Conservation (phyloP, 2,329 filamentous ascomycete species). For the Ceratocystis albifundus region DNA sequence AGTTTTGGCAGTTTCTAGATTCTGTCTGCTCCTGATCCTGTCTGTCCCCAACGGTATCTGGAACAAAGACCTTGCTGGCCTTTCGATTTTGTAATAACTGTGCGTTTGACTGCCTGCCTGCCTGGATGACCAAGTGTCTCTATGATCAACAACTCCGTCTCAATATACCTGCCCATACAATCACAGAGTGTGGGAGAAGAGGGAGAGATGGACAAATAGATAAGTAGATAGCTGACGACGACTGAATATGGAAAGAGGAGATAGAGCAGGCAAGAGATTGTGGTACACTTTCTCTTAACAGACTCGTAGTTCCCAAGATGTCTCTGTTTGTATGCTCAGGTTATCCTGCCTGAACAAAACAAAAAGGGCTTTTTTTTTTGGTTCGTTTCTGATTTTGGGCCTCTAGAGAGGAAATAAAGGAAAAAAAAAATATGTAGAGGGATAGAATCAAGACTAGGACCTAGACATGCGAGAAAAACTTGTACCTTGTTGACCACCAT, state of each 20-base stretch:
- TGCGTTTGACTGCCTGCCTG: not conserved
- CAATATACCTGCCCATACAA: slow-evolving; percentile 7
- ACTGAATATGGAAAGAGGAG: not conserved
- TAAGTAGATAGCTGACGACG: not conserved
- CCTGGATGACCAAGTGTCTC: not conserved
- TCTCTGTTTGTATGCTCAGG: not conserved
- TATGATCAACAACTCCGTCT: not conserved
- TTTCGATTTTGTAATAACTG: not conserved
- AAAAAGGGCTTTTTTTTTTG: not conserved
- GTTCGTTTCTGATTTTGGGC: not conserved
- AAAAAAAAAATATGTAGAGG: slow-evolving; percentile 8
- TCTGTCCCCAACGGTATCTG: slow-evolving; percentile 2
- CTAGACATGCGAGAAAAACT: slow-evolving; percentile 4
- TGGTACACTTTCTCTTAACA: not conserved
- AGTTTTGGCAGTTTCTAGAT: not conserved
- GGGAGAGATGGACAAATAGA: not conserved
- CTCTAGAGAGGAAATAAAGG: not conserved
- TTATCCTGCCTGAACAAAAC: not conserved
- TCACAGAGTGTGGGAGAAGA: not conserved
- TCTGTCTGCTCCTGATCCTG: not conserved
- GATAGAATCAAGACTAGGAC: not conserved
- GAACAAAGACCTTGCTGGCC: not conserved
- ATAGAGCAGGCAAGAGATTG: not conserved
- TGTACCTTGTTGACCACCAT: not conserved
- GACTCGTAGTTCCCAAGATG: not conserved